Evolutionary conservation across 495 filamentous ascomycete species (phyloP), one percentile per base, ranked within the genome.

Genomic region (Jackrogersella minutella): DNA sequence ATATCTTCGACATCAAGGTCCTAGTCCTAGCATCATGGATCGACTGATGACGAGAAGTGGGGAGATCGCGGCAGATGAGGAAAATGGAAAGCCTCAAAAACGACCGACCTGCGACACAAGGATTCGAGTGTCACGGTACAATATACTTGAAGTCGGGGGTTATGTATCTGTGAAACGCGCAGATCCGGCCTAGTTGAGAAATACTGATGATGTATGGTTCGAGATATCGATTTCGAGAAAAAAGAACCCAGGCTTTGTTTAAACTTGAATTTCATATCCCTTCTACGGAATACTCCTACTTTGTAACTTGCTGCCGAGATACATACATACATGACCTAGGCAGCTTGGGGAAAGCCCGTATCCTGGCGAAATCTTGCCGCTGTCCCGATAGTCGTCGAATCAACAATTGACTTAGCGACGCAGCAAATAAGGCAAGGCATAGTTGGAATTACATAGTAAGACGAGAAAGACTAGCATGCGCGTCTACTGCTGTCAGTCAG

Each of bases 1-100:
- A 44, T 33, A 53, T 63, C 46, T 33, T 58, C 3, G 26, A 30
- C 26, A 55, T n/a, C n/a, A 47, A 54, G 47, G 47, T 59, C 59
- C n/a, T 59, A n/a, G 57, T 44, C 44, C 34, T 9, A 60, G 34
- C 44, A 26, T 59, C 53, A 64, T 56, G 62, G 59, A 64, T 64
- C 63, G 36, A 47, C 51, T 51, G 51, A 61, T 59, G 64, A 68
- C 56, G 62, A 65, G 53, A 59, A 50, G 52, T 43, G 55, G 26
- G 54, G 66, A 71, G 64, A 70, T 71, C 68, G 71, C 68, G 68
- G 61, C 71, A 71, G 64, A 66, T 71, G 57, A 60, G 60, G 40
- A 55, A 67, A 51, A 39, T 37, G 19, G 55, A 53, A 55, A 51
- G 51, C 59, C 40, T 56, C 60, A 41, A 58, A 60, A 64, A 47